phyloP scores from a whole-genome alignment of 768 basidiomycete species.

The Trametes cingulata region DNA sequence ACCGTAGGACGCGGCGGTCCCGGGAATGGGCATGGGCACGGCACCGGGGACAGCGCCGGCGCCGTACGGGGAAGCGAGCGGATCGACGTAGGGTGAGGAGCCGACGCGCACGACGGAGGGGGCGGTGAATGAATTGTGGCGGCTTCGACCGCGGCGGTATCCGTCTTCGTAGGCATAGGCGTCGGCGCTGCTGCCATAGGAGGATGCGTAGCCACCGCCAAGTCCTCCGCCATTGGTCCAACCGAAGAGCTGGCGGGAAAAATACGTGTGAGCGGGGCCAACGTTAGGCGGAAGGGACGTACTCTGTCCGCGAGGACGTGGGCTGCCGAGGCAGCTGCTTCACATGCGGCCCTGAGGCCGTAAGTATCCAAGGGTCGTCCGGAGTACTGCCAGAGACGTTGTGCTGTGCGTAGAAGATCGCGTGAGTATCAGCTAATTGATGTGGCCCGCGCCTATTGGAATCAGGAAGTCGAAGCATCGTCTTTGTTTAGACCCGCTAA shows the following conservation, averaged over 20 bases:
- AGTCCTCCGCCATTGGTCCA: conserved; percentile 4
- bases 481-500: no score
- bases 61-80: conserved; percentile 3
- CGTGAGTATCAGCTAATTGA: no score
- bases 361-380: conserved; percentile 45
- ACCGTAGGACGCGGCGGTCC: background rate
- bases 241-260: conserved; percentile 5
- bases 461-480: no score
- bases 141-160: conserved; percentile 14
- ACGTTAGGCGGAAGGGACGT: background rate
- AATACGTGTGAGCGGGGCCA: background rate
- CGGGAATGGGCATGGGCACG: conserved; percentile 15
- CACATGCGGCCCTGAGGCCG: conserved; percentile 52
- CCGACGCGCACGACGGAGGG: conserved; percentile 16
- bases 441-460: no score
- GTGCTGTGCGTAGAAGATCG: conserved; percentile 41
- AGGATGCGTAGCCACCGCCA: conserved; percentile 8
- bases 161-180: conserved; percentile 14
- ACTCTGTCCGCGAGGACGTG: conserved; percentile 17
- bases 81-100: conserved; percentile 3
- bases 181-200: conserved; percentile 4
- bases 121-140: conserved; percentile 17
- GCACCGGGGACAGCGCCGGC: background rate
- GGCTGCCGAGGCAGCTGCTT: conserved; percentile 69
- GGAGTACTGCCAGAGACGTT: conserved; percentile 55